Evolutionary conservation across 2,329 filamentous ascomycete species (phyloP).

Genomic region (Paraphaeosphaeria minitans): DNA sequence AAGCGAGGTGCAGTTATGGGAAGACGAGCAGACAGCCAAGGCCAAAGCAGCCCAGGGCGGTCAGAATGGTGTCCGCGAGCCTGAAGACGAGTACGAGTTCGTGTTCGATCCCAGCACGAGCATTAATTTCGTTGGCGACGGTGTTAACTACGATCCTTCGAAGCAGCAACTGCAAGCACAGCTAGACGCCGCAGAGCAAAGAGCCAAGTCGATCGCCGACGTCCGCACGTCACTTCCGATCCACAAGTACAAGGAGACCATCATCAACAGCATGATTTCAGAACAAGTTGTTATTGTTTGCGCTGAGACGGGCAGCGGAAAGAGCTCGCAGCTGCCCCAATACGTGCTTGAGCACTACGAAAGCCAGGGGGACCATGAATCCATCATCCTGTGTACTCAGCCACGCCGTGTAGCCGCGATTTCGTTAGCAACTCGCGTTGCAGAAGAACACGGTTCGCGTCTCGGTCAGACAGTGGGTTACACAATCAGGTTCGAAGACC

Average conservation of each 20-base stretch:
- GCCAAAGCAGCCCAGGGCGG: constrained; percentile 65
- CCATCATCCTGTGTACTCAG: constrained; percentile 91
- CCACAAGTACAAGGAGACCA: constrained; percentile 82
- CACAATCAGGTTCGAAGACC: constrained; percentile 91
- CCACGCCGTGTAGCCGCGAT: constrained; percentile 95
- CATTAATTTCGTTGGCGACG: constrained; percentile 84
- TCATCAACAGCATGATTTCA: constrained; percentile 83
- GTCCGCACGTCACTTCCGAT: constrained; percentile 89
- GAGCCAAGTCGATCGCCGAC: constrained; percentile 86
- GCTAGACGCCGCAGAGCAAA: constrained; percentile 86
- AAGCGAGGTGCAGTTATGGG: constrained; percentile 96
- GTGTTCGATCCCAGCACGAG: constrained; percentile 75
- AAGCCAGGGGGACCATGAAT: constrained; percentile 62
- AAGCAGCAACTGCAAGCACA: constrained; percentile 79
- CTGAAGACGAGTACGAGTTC: constrained; percentile 86
- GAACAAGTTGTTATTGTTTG: constrained; percentile 91
- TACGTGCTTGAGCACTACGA: constrained; percentile 74
- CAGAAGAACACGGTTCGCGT: constrained; percentile 89
- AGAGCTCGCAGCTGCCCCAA: constrained; percentile 93
- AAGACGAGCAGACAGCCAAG: constrained; percentile 84
- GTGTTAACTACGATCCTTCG: constrained; percentile 75
- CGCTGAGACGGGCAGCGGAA: constrained; percentile 92
- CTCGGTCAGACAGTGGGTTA: constrained; percentile 93
- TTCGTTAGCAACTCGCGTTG: constrained; percentile 95
- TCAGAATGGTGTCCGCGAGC: constrained; percentile 70